phyloP scores from a whole-genome alignment of 2,329 filamentous ascomycete species.

The Thelonectria rubi region DNA sequence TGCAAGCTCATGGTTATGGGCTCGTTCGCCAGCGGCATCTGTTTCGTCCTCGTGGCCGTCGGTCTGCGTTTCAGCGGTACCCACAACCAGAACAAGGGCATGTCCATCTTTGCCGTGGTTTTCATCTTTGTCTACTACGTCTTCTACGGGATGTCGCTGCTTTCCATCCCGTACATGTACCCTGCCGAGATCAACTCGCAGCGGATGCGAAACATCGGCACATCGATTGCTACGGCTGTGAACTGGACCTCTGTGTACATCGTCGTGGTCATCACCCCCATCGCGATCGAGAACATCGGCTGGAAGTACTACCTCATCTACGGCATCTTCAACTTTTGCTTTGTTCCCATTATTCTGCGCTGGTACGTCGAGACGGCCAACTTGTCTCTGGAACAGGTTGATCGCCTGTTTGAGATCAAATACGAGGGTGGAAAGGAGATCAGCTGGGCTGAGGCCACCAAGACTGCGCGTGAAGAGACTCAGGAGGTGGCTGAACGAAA shows the following conservation, averaged over 20 bases:
- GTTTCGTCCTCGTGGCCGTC: not conserved
- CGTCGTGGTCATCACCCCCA: slow-evolving; percentile 47
- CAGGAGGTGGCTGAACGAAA: too few species aligned
- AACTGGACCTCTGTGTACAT: slow-evolving; percentile 25
- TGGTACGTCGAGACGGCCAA: slow-evolving; percentile 56
- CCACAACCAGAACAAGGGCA: not conserved
- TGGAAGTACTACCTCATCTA: slow-evolving; percentile 62
- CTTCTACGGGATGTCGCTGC: slow-evolving; percentile 45
- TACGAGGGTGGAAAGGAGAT: too few species aligned
- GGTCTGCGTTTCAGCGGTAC: not conserved
- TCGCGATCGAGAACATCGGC: slow-evolving; percentile 52
- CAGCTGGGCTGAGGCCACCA: not conserved
- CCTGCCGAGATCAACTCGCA: slow-evolving; percentile 54
- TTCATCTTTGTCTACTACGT: slow-evolving; percentile 38
- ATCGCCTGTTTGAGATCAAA: not conserved
- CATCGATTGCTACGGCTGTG: slow-evolving; percentile 36
- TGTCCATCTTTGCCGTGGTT: not conserved
- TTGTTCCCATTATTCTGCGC: slow-evolving; percentile 56
- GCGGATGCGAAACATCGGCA: slow-evolving; percentile 51
- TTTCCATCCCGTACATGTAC: slow-evolving; percentile 53
- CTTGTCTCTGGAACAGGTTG: too few species aligned
- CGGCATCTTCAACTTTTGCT: slow-evolving; percentile 55
- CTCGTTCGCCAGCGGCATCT: not conserved
- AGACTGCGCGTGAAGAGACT: too few species aligned
- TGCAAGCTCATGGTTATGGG: not conserved